Base-by-base conservation (phyloP, 164 flowering plant genomes). In the Taxillus chinensis region DNA sequence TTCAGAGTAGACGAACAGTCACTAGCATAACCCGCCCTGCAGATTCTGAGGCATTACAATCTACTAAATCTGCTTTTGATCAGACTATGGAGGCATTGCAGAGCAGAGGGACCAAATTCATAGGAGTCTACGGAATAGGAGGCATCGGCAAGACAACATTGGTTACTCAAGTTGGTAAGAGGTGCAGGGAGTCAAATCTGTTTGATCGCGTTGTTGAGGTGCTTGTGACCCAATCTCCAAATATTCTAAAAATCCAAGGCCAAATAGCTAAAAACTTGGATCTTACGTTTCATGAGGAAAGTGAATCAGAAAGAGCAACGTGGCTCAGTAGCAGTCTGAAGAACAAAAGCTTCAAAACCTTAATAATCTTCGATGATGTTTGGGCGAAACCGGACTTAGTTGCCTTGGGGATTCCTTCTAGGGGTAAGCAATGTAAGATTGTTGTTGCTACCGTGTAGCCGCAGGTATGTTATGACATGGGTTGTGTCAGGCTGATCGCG, bases 351-450 rank as follows among this genome's bases (percentile, higher is more conserved):
- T 27, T 27, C 41, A 67, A 40, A 16, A 40, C 55, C 48, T 50
- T 67, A 5, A n/a, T 67, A 5, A 67, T 67, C 55, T 55, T 67
- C 7, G 70, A 67, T 61, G 61, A 61, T 55, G 4, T 61, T 39
- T 67, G 70, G 70, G 55, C 10, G n/a, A 38, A 54, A 39, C 52
- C 61, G 3, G 60, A 67, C 13, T 39, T 67, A 7, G 40, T 2
- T 12, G 50, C 37, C 3, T 14, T 66, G 2, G 69, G 69, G 41
- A 66, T 66, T 37, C 69, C 64, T 38, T 57, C 3, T 39, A 61
- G 60, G 8, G 45, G 27, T 10, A 42, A 12, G 2, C 60, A 60
- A 11, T 42, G 45, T n/a, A 42, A 60, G 14, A 39, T 64, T 45
- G 8, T 64, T 17, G 37, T 64, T 3, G 57, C 67, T 2, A 37